Conservation (phyloP, 202 grass and related monocot species). For the Zizania palustris region DNA sequence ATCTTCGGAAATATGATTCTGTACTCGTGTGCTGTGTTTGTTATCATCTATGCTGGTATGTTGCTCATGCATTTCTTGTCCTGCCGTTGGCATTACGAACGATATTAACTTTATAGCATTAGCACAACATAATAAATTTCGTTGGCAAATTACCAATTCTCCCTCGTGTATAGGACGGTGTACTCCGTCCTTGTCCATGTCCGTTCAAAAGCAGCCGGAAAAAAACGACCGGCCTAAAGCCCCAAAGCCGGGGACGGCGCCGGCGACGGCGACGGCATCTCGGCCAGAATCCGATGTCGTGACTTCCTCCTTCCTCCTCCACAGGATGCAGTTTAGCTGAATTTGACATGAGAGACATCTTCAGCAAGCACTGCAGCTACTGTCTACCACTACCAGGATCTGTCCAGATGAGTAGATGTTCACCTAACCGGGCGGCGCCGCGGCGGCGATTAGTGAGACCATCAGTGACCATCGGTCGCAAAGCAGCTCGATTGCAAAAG, state of each 20-base stretch:
- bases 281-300: slow-evolving; percentile 1
- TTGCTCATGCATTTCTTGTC: slow-evolving; percentile 2
- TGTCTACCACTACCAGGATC: too few species aligned
- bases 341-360: neutral
- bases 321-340: neutral
- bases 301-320: neutral
- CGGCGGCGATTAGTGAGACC: neutral
- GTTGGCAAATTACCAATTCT: too few species aligned
- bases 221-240: neutral
- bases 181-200: neutral
- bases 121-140: too few species aligned
- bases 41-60: neutral
- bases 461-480: neutral
- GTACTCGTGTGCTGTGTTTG: neutral
- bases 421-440: neutral
- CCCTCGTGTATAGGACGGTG: too few species aligned
- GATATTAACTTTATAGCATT: too few species aligned
- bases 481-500: neutral
- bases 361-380: neutral
- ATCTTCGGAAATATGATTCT: neutral
- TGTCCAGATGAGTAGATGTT: neutral
- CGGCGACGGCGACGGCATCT: neutral
- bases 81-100: neutral
- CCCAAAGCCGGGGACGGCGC: neutral
- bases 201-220: neutral